Conservation (phyloP, 352 stramenopile genomes). For the Pythium myriotylum region DNA sequence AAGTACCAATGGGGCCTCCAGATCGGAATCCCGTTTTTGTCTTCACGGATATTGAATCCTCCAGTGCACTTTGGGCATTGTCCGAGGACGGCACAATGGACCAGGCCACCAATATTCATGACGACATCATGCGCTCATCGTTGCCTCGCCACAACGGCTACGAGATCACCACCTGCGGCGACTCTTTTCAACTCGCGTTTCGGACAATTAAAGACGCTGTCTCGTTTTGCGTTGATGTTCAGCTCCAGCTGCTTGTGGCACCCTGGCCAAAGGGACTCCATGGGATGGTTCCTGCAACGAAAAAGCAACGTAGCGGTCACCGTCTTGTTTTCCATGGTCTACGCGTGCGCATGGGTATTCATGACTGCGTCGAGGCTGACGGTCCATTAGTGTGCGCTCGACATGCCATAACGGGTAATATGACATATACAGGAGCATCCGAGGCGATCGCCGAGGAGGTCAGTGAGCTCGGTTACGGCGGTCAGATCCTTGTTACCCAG, state of each 20-base stretch:
- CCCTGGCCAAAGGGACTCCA: constrained; percentile 63
- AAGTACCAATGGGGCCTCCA: constrained; percentile 19
- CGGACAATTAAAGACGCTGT: constrained; percentile 61
- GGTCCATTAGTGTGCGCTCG: constrained; percentile 7
- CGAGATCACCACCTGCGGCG: constrained; percentile 72
- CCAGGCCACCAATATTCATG: constrained; percentile 52
- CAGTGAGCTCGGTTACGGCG: constrained; percentile 26
- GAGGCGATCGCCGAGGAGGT: constrained; percentile 27
- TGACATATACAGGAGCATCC: constrained; percentile 24
- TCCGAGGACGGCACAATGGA: constrained; percentile 49
- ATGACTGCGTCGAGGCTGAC: constrained; percentile 42
- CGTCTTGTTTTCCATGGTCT: constrained; percentile 61
- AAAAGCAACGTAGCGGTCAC: constrained; percentile 40
- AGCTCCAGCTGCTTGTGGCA: constrained; percentile 49
- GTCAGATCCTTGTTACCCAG: constrained; percentile 28
- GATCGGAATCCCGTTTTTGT: constrained; percentile 66
- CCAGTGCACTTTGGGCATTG: constrained; percentile 62
- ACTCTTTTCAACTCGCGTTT: constrained; percentile 75
- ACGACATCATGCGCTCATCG: constrained; percentile 54
- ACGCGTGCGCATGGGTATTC: constrained; percentile 76
- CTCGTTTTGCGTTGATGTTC: constrained; percentile 63
- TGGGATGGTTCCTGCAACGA: constrained; percentile 47
- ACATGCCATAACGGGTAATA: constrained; percentile 27
- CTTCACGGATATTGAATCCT: constrained; percentile 75
- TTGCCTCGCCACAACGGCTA: constrained; percentile 59